Base-by-base conservation (phyloP, 306 rosid genomes). In the Abrus pulchellus region DNA sequence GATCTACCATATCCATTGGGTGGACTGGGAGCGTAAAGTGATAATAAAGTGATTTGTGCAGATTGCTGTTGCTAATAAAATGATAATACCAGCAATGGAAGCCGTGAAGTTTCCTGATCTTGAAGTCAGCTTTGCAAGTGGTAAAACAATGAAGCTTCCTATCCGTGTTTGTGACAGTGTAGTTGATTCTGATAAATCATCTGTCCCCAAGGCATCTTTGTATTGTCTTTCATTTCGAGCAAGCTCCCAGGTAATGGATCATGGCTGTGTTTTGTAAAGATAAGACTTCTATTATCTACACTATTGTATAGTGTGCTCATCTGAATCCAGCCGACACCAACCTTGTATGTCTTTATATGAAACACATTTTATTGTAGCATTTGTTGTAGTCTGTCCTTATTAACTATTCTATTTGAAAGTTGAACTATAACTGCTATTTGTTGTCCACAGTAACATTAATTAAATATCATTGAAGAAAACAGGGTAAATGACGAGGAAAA, bases 181-280 rank as follows among this genome's bases (percentile, higher is more conserved):
- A n/a, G 85, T 64, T 55, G 85, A 70, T 78, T 78, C 84, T 36
- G 85, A 79, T 49, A 84, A 74, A 52, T 70, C 83, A 9, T 62
- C 75, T 20, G 68, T 88, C 61, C 93, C 92, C 10, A 88, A 77
- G 80, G 97, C 94, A 52, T 78, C 97, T 71, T 85, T 95, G 74
- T 34, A 91, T 14, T 90, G 98, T 74, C 93, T 95, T 82, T 82
- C 91, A 67, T 95, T 95, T 86, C 94, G 98, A 72, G 94, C 94
- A 80, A 91, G 56, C 90, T 88, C 97, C 38, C 89, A 87, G 98
- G 98, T 92, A 78, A 63, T 6, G 49, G 61, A 45, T 62, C 80
- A 12, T 11, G 45, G 64, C 59, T 52, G 11, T 63, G 45, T 78
- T 62, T 85, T 56, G 50, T 76, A 40, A 82, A 60, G 36, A 72